Percentiles rank a stretch among this genome's conserved stretches.
These are phyloP conservation scores for Wickerhamomyces rabaulensis DNA, from an alignment of 805 yeast species.

Conservation along the genomic window DNA sequence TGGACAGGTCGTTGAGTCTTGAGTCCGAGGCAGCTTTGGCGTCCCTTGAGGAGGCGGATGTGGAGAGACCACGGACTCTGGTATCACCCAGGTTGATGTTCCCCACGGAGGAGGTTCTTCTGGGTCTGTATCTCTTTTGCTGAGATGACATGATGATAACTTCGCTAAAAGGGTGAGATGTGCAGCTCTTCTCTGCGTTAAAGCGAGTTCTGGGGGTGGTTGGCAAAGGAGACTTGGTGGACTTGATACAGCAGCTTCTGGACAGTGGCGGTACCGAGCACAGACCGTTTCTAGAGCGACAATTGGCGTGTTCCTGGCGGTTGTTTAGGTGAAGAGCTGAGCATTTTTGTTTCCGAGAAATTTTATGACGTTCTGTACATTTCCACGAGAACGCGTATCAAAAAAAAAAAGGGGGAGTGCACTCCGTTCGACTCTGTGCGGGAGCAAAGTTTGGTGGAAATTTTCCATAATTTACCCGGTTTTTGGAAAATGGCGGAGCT, in stretches of 20 bases:
- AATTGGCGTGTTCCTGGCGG: neutral
- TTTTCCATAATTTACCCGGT: too few species aligned
- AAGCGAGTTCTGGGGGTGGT: neutral
- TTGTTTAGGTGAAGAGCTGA: neutral
- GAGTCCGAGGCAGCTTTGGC: slow-evolving; percentile 34
- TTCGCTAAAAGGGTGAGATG: neutral
- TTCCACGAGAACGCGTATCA: too few species aligned
- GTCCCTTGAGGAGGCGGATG: slow-evolving; percentile 49
- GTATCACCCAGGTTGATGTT: slow-evolving; percentile 70
- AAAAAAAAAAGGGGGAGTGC: neutral
- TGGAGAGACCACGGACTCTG: slow-evolving; percentile 58
- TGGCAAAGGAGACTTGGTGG: neutral
- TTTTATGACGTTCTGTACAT: too few species aligned
- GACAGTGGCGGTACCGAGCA: neutral
- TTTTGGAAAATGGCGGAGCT: too few species aligned
- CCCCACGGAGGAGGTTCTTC: slow-evolving; percentile 71
- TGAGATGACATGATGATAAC: neutral
- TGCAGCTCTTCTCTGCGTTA: too few species aligned
- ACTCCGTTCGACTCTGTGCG: neutral
- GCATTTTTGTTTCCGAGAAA: too few species aligned
- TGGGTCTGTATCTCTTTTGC: slow-evolving; percentile 18
- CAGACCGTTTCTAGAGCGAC: neutral
- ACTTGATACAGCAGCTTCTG: neutral
- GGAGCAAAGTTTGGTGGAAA: neutral
- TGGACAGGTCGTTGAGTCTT: slow-evolving; percentile 30